Percentiles rank a stretch among this genome's conserved stretches.
Conservation (phyloP, 164 flowering plant genomes). For the Sextonia rubra region DNA sequence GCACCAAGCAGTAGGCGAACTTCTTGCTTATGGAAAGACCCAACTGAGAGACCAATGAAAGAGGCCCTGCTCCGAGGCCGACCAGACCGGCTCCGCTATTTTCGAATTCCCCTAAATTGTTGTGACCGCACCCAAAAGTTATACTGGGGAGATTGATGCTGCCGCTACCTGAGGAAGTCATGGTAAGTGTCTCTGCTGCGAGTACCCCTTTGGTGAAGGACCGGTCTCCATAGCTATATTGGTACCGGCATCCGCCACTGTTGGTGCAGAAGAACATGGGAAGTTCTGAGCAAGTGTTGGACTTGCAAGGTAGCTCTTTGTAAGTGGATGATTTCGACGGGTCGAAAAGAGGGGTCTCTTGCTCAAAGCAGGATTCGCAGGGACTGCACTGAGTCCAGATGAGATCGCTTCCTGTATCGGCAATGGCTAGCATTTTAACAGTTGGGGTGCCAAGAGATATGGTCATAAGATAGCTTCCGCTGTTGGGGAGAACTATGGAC, state of each 20-base stretch:
- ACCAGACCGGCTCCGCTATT: conserved; percentile 44
- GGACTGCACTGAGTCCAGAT: conserved; percentile 89
- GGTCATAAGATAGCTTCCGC: conserved; percentile 59
- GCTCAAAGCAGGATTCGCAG: conserved; percentile 48
- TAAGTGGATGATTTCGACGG: conserved; percentile 33
- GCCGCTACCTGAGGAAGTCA: conserved; percentile 17
- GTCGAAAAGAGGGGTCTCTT: conserved; percentile 51
- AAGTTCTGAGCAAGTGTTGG: no score
- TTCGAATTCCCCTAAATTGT: no score
- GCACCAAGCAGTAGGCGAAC: conserved; percentile 58
- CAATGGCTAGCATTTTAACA: conserved; percentile 35
- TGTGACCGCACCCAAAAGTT: conserved; percentile 46
- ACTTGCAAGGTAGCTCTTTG: conserved; percentile 32
- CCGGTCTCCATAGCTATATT: conserved; percentile 25
- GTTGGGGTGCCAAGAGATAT: conserved; percentile 70
- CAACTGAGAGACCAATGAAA: conserved; percentile 38
- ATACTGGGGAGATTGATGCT: conserved; percentile 11
- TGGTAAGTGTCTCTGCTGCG: conserved; percentile 33
- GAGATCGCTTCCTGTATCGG: conserved; percentile 89
- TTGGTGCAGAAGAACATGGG: not conserved
- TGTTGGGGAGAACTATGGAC: conserved; percentile 24
- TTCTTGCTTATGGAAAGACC: conserved; percentile 27
- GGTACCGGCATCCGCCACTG: conserved; percentile 19
- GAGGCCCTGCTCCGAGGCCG: conserved; percentile 52
- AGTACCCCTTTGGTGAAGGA: conserved; percentile 33